A percentile compares a stretch with the other conserved stretches of the same genome.
Evolutionary conservation across 2,329 filamentous ascomycete species (phyloP).

Genomic region (Macrophomina pseudophaseolina): DNA sequence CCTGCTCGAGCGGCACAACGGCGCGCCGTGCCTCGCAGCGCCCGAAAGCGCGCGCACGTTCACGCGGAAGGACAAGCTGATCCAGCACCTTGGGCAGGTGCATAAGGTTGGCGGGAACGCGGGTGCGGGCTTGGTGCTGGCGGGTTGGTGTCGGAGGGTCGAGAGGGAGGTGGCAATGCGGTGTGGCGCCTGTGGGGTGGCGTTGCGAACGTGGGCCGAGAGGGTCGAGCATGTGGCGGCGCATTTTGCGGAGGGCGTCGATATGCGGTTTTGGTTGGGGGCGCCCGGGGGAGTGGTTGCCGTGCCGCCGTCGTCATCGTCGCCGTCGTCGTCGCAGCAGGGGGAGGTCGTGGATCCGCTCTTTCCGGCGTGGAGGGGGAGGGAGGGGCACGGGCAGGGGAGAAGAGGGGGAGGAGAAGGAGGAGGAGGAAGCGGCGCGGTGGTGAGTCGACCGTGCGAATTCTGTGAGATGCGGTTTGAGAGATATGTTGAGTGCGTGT

Average conservation of each 20-base stretch:
- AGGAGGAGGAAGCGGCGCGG: no score
- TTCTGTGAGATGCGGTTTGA: not conserved
- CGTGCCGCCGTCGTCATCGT: not conserved
- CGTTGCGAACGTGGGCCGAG: constrained; percentile 33
- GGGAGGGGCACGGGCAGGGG: no score
- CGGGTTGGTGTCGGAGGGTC: constrained; percentile 33
- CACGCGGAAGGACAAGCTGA: constrained; percentile 56
- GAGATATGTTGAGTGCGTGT: constrained; percentile 22
- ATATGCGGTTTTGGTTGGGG: constrained; percentile 38
- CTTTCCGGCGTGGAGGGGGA: not conserved
- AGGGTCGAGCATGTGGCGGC: constrained; percentile 35
- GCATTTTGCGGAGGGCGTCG: constrained; percentile 35
- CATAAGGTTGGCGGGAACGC: constrained; percentile 57
- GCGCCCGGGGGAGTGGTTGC: constrained; percentile 30
- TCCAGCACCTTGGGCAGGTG: constrained; percentile 56
- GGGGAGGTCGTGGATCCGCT: not conserved
- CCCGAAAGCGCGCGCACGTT: constrained; percentile 59
- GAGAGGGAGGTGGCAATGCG: constrained; percentile 34
- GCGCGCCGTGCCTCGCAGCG: constrained; percentile 63
- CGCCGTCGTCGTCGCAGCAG: not conserved
- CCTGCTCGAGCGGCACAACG: constrained; percentile 56
- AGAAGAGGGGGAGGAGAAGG: not conserved
- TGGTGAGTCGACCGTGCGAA: not conserved
- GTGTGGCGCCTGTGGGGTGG: constrained; percentile 37
- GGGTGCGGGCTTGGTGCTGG: constrained; percentile 48